phyloP scores from a whole-genome alignment of 2,329 filamentous ascomycete species.

The Colletotrichum sp. region DNA sequence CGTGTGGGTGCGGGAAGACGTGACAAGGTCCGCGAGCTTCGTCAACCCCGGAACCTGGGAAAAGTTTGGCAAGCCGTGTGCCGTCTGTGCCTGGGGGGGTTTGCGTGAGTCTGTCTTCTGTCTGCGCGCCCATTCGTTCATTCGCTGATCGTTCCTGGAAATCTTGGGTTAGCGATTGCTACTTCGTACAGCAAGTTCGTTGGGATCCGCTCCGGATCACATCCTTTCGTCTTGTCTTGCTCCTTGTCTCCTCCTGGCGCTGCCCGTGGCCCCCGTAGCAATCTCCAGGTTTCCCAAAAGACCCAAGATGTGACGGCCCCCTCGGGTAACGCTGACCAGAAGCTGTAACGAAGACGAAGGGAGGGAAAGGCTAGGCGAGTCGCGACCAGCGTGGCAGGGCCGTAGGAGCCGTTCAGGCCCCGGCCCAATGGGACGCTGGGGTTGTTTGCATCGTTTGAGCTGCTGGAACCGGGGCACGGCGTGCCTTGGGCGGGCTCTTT shows the following conservation, averaged over 20 bases:
- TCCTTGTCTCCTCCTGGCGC: background rate
- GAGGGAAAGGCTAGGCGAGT: conserved; percentile 9
- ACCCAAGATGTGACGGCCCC: background rate
- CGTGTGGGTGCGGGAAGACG: background rate
- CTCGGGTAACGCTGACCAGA: background rate
- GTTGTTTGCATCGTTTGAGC: conserved; percentile 2
- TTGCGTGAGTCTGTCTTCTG: background rate
- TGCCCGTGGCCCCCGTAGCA: background rate
- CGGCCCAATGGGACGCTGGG: background rate
- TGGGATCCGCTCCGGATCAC: background rate
- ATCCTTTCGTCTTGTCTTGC: background rate
- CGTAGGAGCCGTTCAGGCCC: background rate
- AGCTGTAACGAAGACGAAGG: background rate
- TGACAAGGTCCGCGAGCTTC: conserved; percentile 9
- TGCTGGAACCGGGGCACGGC: background rate
- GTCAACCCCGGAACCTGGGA: background rate
- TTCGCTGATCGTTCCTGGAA: background rate
- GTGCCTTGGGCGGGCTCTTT: background rate
- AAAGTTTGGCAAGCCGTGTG: background rate
- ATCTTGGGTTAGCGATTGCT: background rate
- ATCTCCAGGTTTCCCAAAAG: background rate
- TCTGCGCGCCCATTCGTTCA: background rate
- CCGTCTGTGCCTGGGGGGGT: background rate
- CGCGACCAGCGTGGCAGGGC: background rate
- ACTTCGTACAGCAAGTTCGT: background rate